These are phyloP conservation scores for Neofusicoccum sp. DNA, from an alignment of 2,329 filamentous ascomycete genomes.

Conservation along the genomic window DNA sequence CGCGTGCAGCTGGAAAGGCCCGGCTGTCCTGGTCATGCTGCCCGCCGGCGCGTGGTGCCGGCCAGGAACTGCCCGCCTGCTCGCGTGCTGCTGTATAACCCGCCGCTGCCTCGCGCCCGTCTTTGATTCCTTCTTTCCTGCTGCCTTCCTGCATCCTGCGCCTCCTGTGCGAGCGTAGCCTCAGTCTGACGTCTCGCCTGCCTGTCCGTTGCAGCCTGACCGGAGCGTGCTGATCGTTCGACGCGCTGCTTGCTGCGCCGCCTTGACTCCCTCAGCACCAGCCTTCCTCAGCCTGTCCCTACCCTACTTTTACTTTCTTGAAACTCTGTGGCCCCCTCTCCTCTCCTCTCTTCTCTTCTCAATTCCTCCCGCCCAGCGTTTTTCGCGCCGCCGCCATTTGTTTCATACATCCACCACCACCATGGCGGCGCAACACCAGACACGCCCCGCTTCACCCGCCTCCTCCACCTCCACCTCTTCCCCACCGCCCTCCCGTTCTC, in stretches of 20 bases:
- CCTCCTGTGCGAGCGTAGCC: slow-evolving; percentile 2
- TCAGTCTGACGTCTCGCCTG: slow-evolving; percentile 3
- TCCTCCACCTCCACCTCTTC: background rate
- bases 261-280: background rate
- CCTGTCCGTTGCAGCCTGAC: background rate
- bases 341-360: background rate
- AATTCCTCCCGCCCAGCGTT: background rate
- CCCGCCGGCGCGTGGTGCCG: background rate
- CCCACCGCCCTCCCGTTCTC: background rate
- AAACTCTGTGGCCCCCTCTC: slow-evolving; percentile 2
- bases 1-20: background rate
- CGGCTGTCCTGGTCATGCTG: background rate
- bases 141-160: background rate
- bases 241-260: background rate
- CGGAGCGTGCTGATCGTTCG: background rate
- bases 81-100: slow-evolving; percentile 1
- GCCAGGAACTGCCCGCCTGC: background rate
- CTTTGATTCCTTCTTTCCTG: background rate
- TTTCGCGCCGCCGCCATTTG: background rate
- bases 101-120: background rate
- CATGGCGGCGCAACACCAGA: slow-evolving; percentile 6
- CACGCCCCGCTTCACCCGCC: background rate
- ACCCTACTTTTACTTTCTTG: slow-evolving; percentile 15
- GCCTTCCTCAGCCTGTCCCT: background rate
- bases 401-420: background rate